phyloP scores from a whole-genome alignment of 768 basidiomycete genomes.

The Rhizopogon rudus region DNA sequence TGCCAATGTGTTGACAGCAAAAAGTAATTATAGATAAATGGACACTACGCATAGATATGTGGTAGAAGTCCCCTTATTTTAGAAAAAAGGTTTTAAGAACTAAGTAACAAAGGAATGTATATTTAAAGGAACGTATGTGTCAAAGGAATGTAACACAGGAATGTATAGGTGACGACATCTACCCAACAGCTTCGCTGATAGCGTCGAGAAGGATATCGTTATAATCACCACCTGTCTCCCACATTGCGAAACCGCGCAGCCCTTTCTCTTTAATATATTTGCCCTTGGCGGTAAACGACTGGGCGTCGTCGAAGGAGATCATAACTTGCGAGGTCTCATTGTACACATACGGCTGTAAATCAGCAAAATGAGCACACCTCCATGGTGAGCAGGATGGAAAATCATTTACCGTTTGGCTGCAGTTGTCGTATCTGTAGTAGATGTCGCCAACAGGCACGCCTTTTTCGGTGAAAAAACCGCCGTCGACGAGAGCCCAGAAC shows the following conservation, averaged over 20 bases:
- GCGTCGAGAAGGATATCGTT: slow-evolving; percentile 57
- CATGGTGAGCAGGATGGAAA: no score
- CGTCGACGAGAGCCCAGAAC: slow-evolving; percentile 55
- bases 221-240: slow-evolving; percentile 67
- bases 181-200: slow-evolving; percentile 35
- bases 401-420: slow-evolving; percentile 62
- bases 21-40: background rate
- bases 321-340: slow-evolving; percentile 49
- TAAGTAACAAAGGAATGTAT: background rate
- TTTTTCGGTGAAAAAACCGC: slow-evolving; percentile 42
- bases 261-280: slow-evolving; percentile 46
- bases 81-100: background rate
- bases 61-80: no score
- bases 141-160: slow-evolving; percentile 32
- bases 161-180: slow-evolving; percentile 47
- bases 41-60: slow-evolving; percentile 2
- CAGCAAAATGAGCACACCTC: background rate
- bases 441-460: slow-evolving; percentile 37
- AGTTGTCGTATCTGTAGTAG: slow-evolving; percentile 51
- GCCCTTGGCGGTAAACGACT: slow-evolving; percentile 59
- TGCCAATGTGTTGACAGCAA: no score
- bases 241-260: slow-evolving; percentile 65
- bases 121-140: slow-evolving; percentile 16
- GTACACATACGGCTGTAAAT: slow-evolving; percentile 60
- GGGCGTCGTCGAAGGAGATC: slow-evolving; percentile 60